phyloP scores from a whole-genome alignment of 2,329 filamentous ascomycete genomes.

The Talaromyces sp. region DNA sequence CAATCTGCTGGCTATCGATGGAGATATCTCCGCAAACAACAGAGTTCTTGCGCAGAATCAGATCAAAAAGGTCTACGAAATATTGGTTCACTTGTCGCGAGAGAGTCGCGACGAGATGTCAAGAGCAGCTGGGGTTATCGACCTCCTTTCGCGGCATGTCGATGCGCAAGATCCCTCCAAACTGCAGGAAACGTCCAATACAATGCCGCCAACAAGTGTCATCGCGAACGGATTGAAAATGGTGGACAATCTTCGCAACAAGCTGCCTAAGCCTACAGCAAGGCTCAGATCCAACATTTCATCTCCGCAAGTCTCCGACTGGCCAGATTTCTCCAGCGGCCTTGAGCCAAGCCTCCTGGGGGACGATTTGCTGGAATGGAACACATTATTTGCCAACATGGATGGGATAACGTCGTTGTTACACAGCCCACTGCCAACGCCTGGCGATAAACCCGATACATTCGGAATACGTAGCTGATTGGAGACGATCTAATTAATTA shows the following conservation, averaged over 20 bases:
- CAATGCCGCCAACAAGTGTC: neutral
- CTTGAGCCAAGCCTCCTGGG: neutral
- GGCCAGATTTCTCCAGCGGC: neutral
- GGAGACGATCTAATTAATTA: no score
- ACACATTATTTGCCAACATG: neutral
- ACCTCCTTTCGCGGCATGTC: neutral
- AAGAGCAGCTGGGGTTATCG: no score
- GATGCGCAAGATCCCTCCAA: neutral
- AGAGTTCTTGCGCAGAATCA: no score
- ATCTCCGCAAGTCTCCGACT: neutral
- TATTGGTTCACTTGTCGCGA: no score
- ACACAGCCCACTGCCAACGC: no score
- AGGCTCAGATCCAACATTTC: neutral
- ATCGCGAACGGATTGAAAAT: neutral
- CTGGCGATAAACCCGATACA: no score
- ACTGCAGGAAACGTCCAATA: neutral
- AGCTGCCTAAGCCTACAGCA: neutral
- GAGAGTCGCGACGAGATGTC: no score
- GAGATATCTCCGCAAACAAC: no score
- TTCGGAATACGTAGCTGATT: no score
- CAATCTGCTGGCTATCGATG: no score
- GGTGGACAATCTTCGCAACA: neutral
- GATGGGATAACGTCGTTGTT: neutral
- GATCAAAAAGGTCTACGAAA: no score
- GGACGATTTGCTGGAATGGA: neutral